Percentiles rank a stretch among this genome's conserved stretches.
Conservation (phyloP, 1,284 basidiomycete genomes). For the Ceraceosorus guamensis region DNA sequence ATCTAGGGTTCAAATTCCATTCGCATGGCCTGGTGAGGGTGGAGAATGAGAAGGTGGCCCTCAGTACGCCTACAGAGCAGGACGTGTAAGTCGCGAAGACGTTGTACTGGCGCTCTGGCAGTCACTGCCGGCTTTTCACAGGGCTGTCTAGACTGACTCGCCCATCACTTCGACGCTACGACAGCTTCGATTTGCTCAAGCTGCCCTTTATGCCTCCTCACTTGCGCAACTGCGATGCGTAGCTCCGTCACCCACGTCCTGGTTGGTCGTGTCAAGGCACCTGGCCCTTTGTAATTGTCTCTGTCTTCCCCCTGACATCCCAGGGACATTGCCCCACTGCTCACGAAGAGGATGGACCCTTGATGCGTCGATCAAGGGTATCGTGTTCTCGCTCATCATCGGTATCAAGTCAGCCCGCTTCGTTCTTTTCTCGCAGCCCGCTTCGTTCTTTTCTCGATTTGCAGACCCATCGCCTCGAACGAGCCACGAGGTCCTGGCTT, state of each 20-base stretch:
- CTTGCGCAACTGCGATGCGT: slow-evolving; percentile 35
- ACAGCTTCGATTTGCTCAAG: slow-evolving; percentile 7
- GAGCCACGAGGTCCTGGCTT: no score
- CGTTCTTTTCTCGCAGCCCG: no score
- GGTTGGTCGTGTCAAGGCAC: no score
- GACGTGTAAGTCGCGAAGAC: slow-evolving; percentile 6
- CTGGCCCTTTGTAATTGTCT: no score
- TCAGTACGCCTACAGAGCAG: slow-evolving; percentile 22
- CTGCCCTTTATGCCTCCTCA: slow-evolving; percentile 26
- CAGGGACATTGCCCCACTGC: no score
- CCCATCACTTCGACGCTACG: background rate
- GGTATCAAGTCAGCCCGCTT: no score
- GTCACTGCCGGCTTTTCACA: background rate
- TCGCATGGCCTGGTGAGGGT: slow-evolving; percentile 19
- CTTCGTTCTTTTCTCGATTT: no score
- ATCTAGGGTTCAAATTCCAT: slow-evolving; percentile 22
- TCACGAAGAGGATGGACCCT: no score
- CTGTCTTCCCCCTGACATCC: no score
- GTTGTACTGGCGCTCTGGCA: background rate
- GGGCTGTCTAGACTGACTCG: background rate
- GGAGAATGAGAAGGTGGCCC: slow-evolving; percentile 9
- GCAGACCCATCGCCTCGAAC: no score
- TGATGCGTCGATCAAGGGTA: no score
- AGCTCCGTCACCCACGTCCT: background rate
- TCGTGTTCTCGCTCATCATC: no score